Evolutionary conservation across 1,139 yeast species (phyloP).

Genomic region (Fermentozyma sake): DNA sequence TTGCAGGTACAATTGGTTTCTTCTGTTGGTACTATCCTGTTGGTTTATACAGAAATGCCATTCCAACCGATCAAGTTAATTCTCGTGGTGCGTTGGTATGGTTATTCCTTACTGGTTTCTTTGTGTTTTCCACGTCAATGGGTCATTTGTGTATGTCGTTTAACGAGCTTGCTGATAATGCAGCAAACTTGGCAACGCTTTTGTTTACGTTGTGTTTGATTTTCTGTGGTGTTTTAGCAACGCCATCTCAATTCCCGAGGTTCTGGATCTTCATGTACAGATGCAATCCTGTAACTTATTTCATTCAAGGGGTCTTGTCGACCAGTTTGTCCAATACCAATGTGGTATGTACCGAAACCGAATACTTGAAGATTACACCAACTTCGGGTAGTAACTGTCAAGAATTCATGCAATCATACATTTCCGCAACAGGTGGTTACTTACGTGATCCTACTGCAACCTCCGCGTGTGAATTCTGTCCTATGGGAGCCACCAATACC

Average conservation of each 20-base stretch:
- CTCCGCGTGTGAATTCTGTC: conserved; percentile 47
- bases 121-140: conserved; percentile 7
- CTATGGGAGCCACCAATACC: conserved; percentile 43
- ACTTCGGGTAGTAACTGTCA: conserved; percentile 42
- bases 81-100: conserved; percentile 8
- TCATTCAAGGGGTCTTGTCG: conserved; percentile 11
- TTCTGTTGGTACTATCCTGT: conserved; percentile 37
- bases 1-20: conserved; percentile 26
- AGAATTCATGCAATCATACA: conserved; percentile 45
- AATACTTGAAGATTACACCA: conserved; percentile 43
- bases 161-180: conserved; percentile 9
- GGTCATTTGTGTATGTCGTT: conserved; percentile 9
- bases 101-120: conserved; percentile 7
- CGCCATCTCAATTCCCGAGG: conserved; percentile 6
- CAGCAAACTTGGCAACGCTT: conserved; percentile 8
- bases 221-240: conserved; percentile 10
- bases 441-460: conserved; percentile 41
- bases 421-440: conserved; percentile 46
- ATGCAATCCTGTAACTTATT: conserved; percentile 9
- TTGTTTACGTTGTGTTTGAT: conserved; percentile 9
- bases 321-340: conserved; percentile 13
- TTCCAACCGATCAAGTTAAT: conserved; percentile 4
- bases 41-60: conserved; percentile 30
- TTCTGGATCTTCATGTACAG: conserved; percentile 14
- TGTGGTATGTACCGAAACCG: conserved; percentile 39